Percentiles rank a stretch among this genome's conserved stretches.
These are phyloP conservation scores for Boletus subparvulus DNA, from an alignment of 768 basidiomycete genomes.

Conservation along the genomic window DNA sequence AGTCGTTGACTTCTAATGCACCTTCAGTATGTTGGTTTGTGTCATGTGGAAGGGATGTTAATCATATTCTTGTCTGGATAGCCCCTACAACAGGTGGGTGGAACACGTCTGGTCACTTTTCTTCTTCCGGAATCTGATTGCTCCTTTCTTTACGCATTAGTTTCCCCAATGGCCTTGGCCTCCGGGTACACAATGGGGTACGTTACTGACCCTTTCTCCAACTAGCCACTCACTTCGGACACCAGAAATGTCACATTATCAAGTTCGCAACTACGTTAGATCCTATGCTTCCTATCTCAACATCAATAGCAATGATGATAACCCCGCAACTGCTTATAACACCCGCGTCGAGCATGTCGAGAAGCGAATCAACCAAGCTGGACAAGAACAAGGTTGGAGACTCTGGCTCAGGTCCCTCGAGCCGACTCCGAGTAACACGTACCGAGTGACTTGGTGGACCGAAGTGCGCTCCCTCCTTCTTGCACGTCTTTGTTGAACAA, in stretches of 20 bases:
- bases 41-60: neutral
- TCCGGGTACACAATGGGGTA: slow-evolving; percentile 14
- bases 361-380: slow-evolving; percentile 32
- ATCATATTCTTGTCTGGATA: neutral
- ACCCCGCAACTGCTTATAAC: slow-evolving; percentile 40
- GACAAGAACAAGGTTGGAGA: slow-evolving; percentile 12
- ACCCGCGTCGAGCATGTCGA: slow-evolving; percentile 49
- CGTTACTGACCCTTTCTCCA: neutral
- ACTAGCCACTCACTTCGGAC: neutral
- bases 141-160: neutral
- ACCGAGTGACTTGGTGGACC: slow-evolving; percentile 33
- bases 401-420: slow-evolving; percentile 11
- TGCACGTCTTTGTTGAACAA: neutral
- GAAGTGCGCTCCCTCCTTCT: neutral
- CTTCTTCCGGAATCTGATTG: neutral
- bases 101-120: neutral
- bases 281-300: slow-evolving; percentile 15
- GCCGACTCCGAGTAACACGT: slow-evolving; percentile 11
- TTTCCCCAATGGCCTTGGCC: slow-evolving; percentile 20
- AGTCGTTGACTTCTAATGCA: slow-evolving; percentile 8
- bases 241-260: slow-evolving; percentile 34
- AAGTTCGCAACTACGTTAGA: slow-evolving; percentile 34
- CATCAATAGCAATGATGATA: slow-evolving; percentile 36
- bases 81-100: slow-evolving; percentile 3
- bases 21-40: slow-evolving; percentile 10